These are phyloP conservation scores for Colletotrichum costaricense DNA, from an alignment of 2,329 filamentous ascomycete species.

Conservation along the genomic window DNA sequence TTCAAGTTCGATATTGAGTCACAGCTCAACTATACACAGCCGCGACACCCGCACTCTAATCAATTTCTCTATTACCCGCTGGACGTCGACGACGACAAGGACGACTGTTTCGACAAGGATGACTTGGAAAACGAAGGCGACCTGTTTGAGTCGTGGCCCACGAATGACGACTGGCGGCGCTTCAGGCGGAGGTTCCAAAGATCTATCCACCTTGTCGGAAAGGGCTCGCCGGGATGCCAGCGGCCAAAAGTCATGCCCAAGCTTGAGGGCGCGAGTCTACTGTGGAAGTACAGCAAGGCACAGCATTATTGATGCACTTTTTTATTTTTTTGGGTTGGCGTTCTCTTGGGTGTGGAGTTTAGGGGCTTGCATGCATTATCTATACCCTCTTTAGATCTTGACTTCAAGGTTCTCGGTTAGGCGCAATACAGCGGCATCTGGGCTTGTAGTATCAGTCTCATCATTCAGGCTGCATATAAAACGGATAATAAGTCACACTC, in stretches of 20 bases:
- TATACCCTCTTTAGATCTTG: conserved; percentile 13
- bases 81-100: conserved; percentile 43
- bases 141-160: conserved; percentile 51
- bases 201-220: conserved; percentile 46
- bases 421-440: neutral
- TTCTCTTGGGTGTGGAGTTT: neutral
- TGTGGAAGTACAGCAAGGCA: conserved; percentile 37
- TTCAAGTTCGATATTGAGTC: conserved; percentile 60
- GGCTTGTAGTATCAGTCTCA: neutral
- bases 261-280: conserved; percentile 35
- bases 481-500: neutral
- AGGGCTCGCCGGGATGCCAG: conserved; percentile 38
- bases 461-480: neutral
- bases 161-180: conserved; percentile 52
- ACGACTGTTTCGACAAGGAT: conserved; percentile 39
- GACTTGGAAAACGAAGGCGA: conserved; percentile 41
- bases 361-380: neutral
- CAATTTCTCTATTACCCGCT: conserved; percentile 52
- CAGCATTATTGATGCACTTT: conserved; percentile 8
- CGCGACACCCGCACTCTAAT: conserved; percentile 55
- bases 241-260: conserved; percentile 25
- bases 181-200: conserved; percentile 49
- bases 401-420: neutral
- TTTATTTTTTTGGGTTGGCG: neutral
- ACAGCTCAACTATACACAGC: conserved; percentile 55